phyloP scores from a whole-genome alignment of 73 alveolate species.

The Paramecium tetraurelia region DNA sequence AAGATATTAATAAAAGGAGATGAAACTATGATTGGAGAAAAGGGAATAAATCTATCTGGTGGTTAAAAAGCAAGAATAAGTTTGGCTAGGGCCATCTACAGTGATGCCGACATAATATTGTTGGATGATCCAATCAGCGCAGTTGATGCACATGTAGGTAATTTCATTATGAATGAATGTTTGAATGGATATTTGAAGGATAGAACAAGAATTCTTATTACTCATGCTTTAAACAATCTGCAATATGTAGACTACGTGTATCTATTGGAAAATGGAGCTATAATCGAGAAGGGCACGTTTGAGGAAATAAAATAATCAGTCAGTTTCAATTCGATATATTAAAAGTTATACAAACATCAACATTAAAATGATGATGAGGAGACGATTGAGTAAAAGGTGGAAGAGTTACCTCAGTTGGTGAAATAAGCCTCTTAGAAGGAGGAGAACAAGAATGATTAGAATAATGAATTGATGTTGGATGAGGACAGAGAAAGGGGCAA shows the following conservation, averaged over 20 bases:
- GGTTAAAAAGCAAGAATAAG: constrained; percentile 88
- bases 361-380: neutral
- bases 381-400: neutral
- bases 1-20: constrained; percentile 73
- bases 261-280: constrained; percentile 42
- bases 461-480: constrained; percentile 41
- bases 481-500: constrained; percentile 67
- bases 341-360: constrained; percentile 14
- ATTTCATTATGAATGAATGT: constrained; percentile 45
- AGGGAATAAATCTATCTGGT: constrained; percentile 79
- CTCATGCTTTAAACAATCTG: constrained; percentile 51
- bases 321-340: constrained; percentile 23
- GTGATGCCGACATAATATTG: constrained; percentile 76
- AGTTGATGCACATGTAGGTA: constrained; percentile 72
- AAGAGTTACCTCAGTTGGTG: neutral
- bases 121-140: constrained; percentile 87
- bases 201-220: constrained; percentile 43
- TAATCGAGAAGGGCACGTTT: constrained; percentile 47
- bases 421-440: neutral
- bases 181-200: constrained; percentile 39
- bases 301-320: constrained; percentile 7
- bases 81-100: constrained; percentile 83
- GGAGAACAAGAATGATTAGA: neutral
- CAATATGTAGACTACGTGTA: constrained; percentile 44
- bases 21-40: constrained; percentile 74